Evolutionary conservation across 2,329 filamentous ascomycete species (phyloP).

Genomic region (Cadophora gregata): DNA sequence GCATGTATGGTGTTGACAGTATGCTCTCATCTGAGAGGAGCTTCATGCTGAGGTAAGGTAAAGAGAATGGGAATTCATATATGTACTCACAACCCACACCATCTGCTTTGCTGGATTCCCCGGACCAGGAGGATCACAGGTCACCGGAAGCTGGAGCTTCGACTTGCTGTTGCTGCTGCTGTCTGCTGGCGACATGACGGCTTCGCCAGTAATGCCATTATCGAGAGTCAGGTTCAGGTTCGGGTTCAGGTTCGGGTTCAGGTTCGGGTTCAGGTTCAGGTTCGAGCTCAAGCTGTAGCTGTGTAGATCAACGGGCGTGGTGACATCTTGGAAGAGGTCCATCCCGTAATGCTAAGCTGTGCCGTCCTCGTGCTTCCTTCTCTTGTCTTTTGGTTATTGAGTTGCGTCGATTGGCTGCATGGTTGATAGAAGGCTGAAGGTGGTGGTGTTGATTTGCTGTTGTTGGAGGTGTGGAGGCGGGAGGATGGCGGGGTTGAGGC

Average conservation of each 20-base stretch:
- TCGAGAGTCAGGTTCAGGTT: not conserved
- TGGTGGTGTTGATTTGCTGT: conserved; percentile 15
- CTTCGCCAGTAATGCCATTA: conserved; percentile 13
- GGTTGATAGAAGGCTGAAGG: not conserved
- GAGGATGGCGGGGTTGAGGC: conserved; percentile 1
- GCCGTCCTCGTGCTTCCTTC: not conserved
- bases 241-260: not conserved
- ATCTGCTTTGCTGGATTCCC: conserved; percentile 74
- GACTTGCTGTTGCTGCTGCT: conserved; percentile 43
- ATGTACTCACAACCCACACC: conserved; percentile 87
- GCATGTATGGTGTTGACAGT: too few relatives aligned
- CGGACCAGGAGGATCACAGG: conserved; percentile 82
- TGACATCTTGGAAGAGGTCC: conserved; percentile 11
- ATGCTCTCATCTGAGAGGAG: not conserved
- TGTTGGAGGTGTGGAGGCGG: not conserved
- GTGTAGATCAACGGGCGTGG: not conserved
- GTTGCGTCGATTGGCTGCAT: conserved; percentile 9
- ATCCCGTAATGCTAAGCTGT: conserved; percentile 2
- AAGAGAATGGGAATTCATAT: not conserved
- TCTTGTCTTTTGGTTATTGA: not conserved
- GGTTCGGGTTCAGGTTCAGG: not conserved
- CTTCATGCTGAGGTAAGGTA: not conserved
- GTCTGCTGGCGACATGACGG: conserved; percentile 34
- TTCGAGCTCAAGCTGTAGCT: not conserved
- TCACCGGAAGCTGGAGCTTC: conserved; percentile 73